Evolutionary conservation across 2,329 filamentous ascomycete genomes (phyloP), one percentile per base, ranked within the genome.

Genomic region (Kalaharituber pfeilii): DNA sequence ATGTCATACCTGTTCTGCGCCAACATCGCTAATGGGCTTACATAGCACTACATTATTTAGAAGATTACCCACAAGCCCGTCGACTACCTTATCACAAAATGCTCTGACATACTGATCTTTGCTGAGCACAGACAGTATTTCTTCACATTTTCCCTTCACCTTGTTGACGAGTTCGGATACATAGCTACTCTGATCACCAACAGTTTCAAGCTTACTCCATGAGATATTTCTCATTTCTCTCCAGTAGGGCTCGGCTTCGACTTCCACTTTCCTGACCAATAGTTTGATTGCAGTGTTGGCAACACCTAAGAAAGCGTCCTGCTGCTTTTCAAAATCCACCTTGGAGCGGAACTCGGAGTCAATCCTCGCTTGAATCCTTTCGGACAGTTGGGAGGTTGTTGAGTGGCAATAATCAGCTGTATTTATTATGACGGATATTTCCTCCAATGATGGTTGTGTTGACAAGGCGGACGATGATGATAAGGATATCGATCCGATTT

Each of bases 331-430:
- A 20, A 98, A 71, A 67, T 96, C 89, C 5, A 98, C 83, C 58
- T 79, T 80, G 27, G 79, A 70, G 15, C 78, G 78, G 30, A 94
- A 72, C 1, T 87, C 84, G 47, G 78, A 74, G 60, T 96, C 91
- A 59, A 98, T 87, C 8, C 87, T 80, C 63, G 84, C 82, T 69
- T 86, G 89, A 68, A 98, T 88, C 67, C 85, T 94, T 64, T 96
- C 88, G 67, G 96, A 89, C 0, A 98, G 75, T 66, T 96, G 89
- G 49, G 81, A 87, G 50, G 87, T 91, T 27, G 94, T 96, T 25
- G 79, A 80, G 65, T 95, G 89, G 77, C 91, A 98, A 67, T 96
- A 98, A 65, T 98, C 91, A 0, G 91, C 89, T 1, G 91, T 96
- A 66, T 98, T 98, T 49, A 98, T 73, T 1, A 96, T 87, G 2